These are phyloP conservation scores for Eucalyptus dawsonii DNA, from an alignment of 345 rosid species.

Conservation along the genomic window DNA sequence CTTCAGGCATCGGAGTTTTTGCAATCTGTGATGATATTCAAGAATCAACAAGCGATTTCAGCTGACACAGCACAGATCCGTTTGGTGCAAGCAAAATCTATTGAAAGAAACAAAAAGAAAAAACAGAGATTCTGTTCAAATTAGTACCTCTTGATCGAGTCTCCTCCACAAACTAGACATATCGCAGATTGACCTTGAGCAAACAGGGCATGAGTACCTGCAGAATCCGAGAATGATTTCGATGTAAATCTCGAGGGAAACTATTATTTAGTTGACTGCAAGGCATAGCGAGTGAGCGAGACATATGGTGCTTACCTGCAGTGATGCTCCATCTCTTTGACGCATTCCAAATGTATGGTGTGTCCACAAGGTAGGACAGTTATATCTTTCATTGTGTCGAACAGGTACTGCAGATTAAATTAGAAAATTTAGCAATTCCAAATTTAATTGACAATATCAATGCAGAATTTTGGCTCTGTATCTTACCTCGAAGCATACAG, in stretches of 20 bases:
- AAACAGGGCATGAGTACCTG: conserved; percentile 83
- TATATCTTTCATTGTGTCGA: conserved; percentile 44
- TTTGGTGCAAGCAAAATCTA: neutral
- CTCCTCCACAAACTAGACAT: conserved; percentile 67
- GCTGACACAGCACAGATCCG: neutral
- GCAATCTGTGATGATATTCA: conserved; percentile 38
- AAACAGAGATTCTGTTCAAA: neutral
- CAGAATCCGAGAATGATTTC: neutral
- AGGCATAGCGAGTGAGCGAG: neutral
- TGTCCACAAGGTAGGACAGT: conserved; percentile 56
- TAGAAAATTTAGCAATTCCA: neutral
- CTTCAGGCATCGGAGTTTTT: conserved; percentile 64
- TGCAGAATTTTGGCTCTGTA: neutral
- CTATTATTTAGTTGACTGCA: neutral
- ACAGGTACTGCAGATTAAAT: conserved; percentile 29
- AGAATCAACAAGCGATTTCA: neutral
- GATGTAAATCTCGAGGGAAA: neutral
- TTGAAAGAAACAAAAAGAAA: neutral
- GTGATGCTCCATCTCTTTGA: conserved; percentile 43
- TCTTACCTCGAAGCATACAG: conserved; percentile 65
- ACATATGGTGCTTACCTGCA: conserved; percentile 9
- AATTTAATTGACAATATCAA: neutral
- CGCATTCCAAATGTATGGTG: conserved; percentile 49
- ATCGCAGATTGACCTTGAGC: conserved; percentile 73
- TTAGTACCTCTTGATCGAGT: conserved; percentile 74